phyloP scores from a whole-genome alignment of 2,329 filamentous ascomycete genomes.

The Orbilia blumenaviensis region DNA sequence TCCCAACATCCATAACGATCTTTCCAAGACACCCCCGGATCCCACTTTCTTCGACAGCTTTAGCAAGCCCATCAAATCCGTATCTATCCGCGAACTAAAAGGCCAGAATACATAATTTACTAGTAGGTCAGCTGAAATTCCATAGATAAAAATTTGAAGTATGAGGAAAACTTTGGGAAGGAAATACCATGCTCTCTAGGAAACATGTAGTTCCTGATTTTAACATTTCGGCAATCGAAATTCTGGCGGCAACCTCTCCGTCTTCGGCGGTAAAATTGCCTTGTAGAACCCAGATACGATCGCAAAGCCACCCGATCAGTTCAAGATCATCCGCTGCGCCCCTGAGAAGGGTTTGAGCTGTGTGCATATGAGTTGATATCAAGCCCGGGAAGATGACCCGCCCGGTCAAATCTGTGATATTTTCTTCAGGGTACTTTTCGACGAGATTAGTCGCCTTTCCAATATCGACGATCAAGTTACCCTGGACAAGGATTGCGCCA shows the following conservation, averaged over 20 bases:
- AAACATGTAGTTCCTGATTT: constrained; percentile 66
- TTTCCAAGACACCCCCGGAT: constrained; percentile 64
- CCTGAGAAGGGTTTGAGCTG: constrained; percentile 65
- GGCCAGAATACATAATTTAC: constrained; percentile 18
- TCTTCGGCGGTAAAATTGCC: constrained; percentile 64
- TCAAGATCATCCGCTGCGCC: constrained; percentile 66
- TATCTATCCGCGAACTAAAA: constrained; percentile 63
- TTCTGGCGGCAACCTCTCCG: constrained; percentile 64
- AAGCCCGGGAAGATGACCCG: constrained; percentile 65
- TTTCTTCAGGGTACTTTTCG: constrained; percentile 58
- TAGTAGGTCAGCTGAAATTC: constrained; percentile 40
- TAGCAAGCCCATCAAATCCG: constrained; percentile 63
- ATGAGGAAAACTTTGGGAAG: constrained; percentile 41
- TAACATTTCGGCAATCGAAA: constrained; percentile 67
- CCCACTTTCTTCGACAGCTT: constrained; percentile 63
- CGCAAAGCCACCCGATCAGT: constrained; percentile 66
- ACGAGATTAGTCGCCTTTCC: constrained; percentile 61
- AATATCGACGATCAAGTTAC: constrained; percentile 62
- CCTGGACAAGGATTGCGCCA: constrained; percentile 63
- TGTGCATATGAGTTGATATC: constrained; percentile 66
- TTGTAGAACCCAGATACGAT: constrained; percentile 65
- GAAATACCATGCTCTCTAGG: constrained; percentile 65
- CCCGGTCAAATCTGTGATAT: constrained; percentile 60
- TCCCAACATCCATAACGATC: constrained; percentile 63
- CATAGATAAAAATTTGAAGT: background rate